A percentile compares a stretch with the other conserved stretches of the same genome.
Conservation (phyloP, 2,329 filamentous ascomycete genomes). For the Hypoxylon sp. region DNA sequence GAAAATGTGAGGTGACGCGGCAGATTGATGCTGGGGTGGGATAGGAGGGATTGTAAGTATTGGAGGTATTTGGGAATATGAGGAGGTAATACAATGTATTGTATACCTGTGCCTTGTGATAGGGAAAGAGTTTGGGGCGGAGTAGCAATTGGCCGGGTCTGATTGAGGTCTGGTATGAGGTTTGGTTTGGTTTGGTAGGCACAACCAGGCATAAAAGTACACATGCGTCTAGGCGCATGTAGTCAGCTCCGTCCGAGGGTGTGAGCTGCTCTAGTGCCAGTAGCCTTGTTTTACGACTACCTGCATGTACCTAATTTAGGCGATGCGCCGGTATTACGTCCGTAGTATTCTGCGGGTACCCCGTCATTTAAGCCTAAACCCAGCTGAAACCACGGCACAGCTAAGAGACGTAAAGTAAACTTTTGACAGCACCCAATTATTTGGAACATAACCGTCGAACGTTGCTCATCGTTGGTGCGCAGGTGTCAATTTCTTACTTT, state of each 20-base stretch:
- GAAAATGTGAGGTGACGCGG: conserved; percentile 39
- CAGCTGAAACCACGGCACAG: conserved; percentile 37
- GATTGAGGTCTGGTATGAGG: background rate
- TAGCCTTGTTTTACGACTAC: conserved; percentile 29
- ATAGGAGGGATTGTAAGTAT: background rate
- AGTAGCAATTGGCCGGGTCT: conserved; percentile 6
- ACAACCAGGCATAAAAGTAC: too few species aligned
- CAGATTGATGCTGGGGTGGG: conserved; percentile 37
- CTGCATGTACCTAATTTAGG: conserved; percentile 38
- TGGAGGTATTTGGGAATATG: background rate
- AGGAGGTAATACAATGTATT: background rate
- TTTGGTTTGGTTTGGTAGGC: background rate
- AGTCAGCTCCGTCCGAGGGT: conserved; percentile 19
- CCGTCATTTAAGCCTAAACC: conserved; percentile 35
- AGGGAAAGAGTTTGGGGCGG: conserved; percentile 22
- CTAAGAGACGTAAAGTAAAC: conserved; percentile 7
- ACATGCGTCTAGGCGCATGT: too few species aligned
- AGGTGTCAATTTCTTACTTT: background rate
- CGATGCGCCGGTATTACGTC: conserved; percentile 25
- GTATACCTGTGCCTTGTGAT: conserved; percentile 15
- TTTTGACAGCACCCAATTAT: conserved; percentile 1
- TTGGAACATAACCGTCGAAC: background rate
- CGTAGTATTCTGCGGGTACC: conserved; percentile 14
- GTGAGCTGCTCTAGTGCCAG: conserved; percentile 11
- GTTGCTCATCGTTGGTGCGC: conserved; percentile 2